Evolutionary conservation across 164 flowering plant species (phyloP), one percentile per base, ranked within the genome.

Genomic region (Dillenia turbinata): DNA sequence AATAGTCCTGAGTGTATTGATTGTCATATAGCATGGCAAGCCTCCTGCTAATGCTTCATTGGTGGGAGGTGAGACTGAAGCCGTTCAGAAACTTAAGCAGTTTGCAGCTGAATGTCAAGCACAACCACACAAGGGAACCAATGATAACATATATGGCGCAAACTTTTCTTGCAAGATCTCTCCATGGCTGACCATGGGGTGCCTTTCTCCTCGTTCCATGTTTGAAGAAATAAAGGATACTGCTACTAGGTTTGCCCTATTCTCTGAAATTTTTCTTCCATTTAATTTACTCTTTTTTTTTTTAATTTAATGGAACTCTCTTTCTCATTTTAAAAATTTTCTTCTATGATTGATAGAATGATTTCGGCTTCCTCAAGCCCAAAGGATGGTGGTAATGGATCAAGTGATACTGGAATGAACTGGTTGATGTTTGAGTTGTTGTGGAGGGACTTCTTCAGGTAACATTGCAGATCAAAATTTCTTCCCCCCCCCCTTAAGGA

Each of bases 401-500:
- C 79, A 57, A 43, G 75, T 57, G 86, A 76, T 52, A 69, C 75
- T 62, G 94, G 92, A 60, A 77, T 73, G 75, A 89, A 83, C 78
- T 91, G 97, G 97, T 70, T 94, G 83, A 80, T 87, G 91, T 83
- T 75, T 75, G 97, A 94, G 75, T 70, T 91, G 69, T 48, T 91
- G 71, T 94, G 98, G 98, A 94, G 98, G 86, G 98, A 94, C 71
- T 94, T 94, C 83, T 94, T 91, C 90, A 94, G 98, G 96, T 89
- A 71, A 66, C 17, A 43, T 5, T 9, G 7, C 10, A 33, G 8
- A 47, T 47, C 6, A 17, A 10, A 2, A 53, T 60, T 16, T 8
- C 47, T 24, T 9, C 9, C 10, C 17, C 17, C 14, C 0, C 40
- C 6, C 40, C 40, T 33, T 33, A 33, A 33, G 40, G 40, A 33